These are phyloP conservation scores for Monosporascus sp. DNA, from an alignment of 2,329 filamentous ascomycete species.

Conservation along the genomic window DNA sequence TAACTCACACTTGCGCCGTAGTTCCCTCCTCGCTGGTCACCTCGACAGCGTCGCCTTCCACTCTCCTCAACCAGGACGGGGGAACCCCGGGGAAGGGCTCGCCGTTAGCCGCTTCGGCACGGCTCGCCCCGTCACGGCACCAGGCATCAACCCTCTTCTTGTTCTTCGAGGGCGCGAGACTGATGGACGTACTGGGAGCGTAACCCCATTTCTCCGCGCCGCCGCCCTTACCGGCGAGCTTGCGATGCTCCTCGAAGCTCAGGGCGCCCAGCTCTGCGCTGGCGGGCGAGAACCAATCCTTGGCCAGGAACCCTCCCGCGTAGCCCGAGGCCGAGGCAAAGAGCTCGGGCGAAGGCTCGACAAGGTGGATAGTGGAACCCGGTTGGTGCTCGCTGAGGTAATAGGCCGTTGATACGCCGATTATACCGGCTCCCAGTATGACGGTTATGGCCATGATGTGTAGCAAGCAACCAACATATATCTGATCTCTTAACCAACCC, in stretches of 20 bases:
- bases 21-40: constrained; percentile 55
- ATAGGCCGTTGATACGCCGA: constrained; percentile 66
- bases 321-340: constrained; percentile 71
- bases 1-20: constrained; percentile 59
- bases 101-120: constrained; percentile 46
- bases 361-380: constrained; percentile 38
- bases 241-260: constrained; percentile 63
- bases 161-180: constrained; percentile 32
- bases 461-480: neutral
- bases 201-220: constrained; percentile 51
- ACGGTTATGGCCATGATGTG: constrained; percentile 47
- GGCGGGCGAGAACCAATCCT: constrained; percentile 63
- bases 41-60: constrained; percentile 51
- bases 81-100: constrained; percentile 29
- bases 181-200: constrained; percentile 51
- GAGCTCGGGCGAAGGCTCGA: constrained; percentile 46
- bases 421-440: constrained; percentile 66
- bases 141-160: constrained; percentile 55
- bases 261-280: constrained; percentile 56
- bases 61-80: constrained; percentile 55
- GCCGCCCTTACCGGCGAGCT: constrained; percentile 54
- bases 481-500: neutral
- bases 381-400: constrained; percentile 54
- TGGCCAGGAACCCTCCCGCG: constrained; percentile 68
- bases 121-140: constrained; percentile 58